Base-by-base conservation (phyloP, 2,329 filamentous ascomycete genomes). In the Lomentospora prolificans region DNA sequence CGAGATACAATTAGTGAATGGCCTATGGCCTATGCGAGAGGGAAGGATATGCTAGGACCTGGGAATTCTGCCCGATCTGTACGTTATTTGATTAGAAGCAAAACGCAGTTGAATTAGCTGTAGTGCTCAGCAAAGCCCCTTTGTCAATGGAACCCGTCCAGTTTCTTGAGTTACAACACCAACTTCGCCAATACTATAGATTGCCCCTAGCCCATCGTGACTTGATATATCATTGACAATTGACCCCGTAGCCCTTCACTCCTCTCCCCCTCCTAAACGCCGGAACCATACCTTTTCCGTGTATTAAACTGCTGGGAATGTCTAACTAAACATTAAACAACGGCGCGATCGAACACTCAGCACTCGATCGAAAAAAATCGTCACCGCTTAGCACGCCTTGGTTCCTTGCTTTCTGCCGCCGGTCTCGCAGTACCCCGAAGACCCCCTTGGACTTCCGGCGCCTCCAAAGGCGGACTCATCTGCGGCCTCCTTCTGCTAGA, bases 401-500 rank as follows among this genome's bases (percentile, higher is more conserved):
- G 19, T 17, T 7, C 12, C 19, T 17, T 12, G 33, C 33, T 14
- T 17, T 39, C 33, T n/a, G n/a, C n/a, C 31, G n/a, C 3, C 31
- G 3, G n/a, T 36, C 31, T 36, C 7, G 31, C 31, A 3, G 33
- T n/a, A 39, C n/a, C 10, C 44, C 7, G 44, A 48, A 12, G 12
- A n/a, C 12, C 22, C 17, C 19, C 22, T 9, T 10, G 17, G 22
- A 22, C 44, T 27, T 48, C 44, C 44, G 22, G 17, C 8, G 22
- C 44, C 44, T 48, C 44, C 17, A 48, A 5, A n/a, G 44, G 44
- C 5, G 44, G 44, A 10, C 44, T 48, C 44, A 48, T 48, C 10
- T 48, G 44, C 44, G 17, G 44, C 24, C 22, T 48, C 22, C 17
- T 62, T 60, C 4, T 66, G 62, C 14, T 67, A 64, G 48, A 61